These are phyloP conservation scores for Colletotrichum simmondsii DNA, from an alignment of 2,329 filamentous ascomycete genomes.

Conservation along the genomic window DNA sequence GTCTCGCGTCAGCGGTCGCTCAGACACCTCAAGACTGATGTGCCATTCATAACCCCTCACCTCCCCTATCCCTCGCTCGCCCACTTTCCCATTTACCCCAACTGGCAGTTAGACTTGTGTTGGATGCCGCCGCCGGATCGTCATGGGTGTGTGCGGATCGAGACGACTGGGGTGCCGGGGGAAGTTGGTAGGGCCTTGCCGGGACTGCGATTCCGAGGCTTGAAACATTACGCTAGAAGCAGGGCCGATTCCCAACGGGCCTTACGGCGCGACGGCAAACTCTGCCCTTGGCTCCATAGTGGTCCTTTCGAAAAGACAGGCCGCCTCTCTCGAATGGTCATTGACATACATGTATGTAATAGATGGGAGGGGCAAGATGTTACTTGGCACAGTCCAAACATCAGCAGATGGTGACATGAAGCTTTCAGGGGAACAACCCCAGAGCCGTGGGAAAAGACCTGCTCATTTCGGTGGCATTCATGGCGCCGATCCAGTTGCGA, in stretches of 20 bases:
- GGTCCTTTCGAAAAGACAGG: not conserved
- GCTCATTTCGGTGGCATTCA: not conserved
- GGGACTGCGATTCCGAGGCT: not conserved
- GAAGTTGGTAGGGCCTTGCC: not conserved
- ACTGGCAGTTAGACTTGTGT: not conserved
- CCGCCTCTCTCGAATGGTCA: not conserved
- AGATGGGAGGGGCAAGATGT: not conserved
- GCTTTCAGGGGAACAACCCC: not conserved
- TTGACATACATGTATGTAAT: not conserved
- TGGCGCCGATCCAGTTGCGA: not conserved
- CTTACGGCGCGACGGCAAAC: not conserved
- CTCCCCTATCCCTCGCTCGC: not conserved
- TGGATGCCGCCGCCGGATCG: not conserved
- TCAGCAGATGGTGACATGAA: not conserved
- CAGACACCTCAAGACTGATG: not conserved
- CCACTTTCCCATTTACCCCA: conserved; percentile 3
- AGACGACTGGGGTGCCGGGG: not conserved
- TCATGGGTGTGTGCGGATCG: not conserved
- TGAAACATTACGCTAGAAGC: not conserved
- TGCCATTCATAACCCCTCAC: not conserved
- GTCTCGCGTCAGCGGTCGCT: not conserved
- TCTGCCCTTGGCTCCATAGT: not conserved
- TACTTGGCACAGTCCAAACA: not conserved
- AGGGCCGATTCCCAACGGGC: not conserved
- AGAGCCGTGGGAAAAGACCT: not conserved